Evolutionary conservation across 164 flowering plant species (phyloP), one percentile per base, ranked within the genome.

Genomic region (Houttuynia cordata): DNA sequence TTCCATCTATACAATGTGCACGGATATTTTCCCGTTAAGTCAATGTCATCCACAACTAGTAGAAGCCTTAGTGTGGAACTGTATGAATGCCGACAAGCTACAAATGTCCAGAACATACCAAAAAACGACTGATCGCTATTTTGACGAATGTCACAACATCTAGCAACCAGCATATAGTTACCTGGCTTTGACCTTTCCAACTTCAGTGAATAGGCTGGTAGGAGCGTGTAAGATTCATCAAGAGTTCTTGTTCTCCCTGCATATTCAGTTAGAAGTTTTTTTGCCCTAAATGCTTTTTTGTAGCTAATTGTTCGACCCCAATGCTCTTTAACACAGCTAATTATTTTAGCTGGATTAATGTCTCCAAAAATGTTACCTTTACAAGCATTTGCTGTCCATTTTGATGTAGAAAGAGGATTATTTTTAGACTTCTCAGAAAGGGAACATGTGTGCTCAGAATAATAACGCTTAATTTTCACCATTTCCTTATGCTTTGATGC

Each of bases 1-100:
- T 67, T 17, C 83, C 91, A 75, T 85, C 91, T 19, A 80, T 54
- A 0, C 60, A 85, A 57, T 17, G 64, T 62, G 67, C 80, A 86
- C 58, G 73, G 77, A 68, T 81, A 77, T 64, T 81, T 85, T 5
- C 56, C 56, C 22, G 3, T 53, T 19, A 85, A 62, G 24, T 75
- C 59, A 37, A 70, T 68, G 24, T 74, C 55, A 63, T 80, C 82
- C 62, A 82, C 82, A 52, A 77, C 75, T 61, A 82, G 58, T 40
- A 82, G 77, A 24, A 82, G 84, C 14, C 84, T 79, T 23, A 53
- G 1, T 53, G 17, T 53, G 25, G 22, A 12, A 21, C 15, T 24
- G 15, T 21, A 53, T n/a, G 56, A 22, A 53, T 15, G 56, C 25
- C 56, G 22, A 53, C 24, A 21, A 6, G 56, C 25, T 53, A 25